These are phyloP conservation scores for Ceratocystiopsis brevicomis DNA, from an alignment of 2,329 filamentous ascomycete species.

Conservation along the genomic window DNA sequence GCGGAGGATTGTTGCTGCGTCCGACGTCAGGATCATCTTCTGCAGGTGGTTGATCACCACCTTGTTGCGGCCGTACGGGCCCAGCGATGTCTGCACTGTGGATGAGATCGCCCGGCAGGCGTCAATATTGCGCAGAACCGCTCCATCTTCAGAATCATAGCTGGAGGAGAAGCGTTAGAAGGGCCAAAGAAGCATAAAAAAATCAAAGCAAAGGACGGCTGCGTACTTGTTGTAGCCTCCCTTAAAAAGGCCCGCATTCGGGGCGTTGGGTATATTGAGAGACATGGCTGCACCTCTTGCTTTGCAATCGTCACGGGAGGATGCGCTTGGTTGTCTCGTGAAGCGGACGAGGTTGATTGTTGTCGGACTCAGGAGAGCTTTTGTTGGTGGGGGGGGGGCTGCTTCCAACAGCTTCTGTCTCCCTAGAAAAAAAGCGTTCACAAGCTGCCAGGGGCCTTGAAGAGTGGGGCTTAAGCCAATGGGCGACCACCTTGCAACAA, in stretches of 20 bases:
- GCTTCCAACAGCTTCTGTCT: too few relatives aligned
- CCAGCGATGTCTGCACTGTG: constrained; percentile 91
- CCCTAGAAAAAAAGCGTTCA: constrained; percentile 6
- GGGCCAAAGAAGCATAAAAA: constrained; percentile 4
- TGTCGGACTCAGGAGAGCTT: too few relatives aligned
- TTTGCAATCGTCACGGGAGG: not conserved
- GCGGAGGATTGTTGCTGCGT: constrained; percentile 89
- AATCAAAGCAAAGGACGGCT: too few relatives aligned
- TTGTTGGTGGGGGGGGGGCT: too few relatives aligned
- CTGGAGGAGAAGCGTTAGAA: constrained; percentile 26
- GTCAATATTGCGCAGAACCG: constrained; percentile 94
- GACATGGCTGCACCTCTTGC: constrained; percentile 44
- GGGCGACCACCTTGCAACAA: constrained; percentile 2
- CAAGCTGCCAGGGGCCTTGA: constrained; percentile 1
- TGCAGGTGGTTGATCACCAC: constrained; percentile 99
- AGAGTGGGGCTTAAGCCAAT: not conserved
- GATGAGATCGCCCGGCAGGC: constrained; percentile 89
- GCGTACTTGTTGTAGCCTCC: constrained; percentile 83
- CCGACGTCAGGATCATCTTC: constrained; percentile 98
- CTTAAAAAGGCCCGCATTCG: constrained; percentile 89
- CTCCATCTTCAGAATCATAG: constrained; percentile 98
- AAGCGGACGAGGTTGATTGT: not conserved
- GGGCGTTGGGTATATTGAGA: constrained; percentile 84
- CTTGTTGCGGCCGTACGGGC: constrained; percentile 96
- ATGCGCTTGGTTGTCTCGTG: not conserved